phyloP scores from a whole-genome alignment of 345 rosid genomes.

The Eutrema yunnanense region DNA sequence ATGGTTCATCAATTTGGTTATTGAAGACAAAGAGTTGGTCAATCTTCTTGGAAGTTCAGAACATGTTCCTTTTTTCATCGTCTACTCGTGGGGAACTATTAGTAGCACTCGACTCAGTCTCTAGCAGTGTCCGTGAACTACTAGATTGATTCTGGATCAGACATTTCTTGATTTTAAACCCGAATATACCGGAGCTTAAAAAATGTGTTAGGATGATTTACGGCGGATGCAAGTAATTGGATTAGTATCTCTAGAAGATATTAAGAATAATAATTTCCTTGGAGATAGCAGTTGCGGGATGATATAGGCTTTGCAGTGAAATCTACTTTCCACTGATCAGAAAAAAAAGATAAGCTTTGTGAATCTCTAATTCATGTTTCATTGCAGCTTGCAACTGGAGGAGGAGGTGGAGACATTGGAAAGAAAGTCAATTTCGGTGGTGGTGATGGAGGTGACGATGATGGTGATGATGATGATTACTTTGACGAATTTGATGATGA shows the following conservation, averaged over 20 bases:
- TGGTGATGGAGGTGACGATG: conserved; percentile 96
- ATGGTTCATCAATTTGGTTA: not conserved
- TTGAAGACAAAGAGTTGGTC: not conserved
- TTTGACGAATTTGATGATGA: conserved; percentile 90
- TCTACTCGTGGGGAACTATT: not conserved
- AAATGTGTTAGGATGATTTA: not conserved
- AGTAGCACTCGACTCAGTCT: not conserved
- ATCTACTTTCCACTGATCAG: not conserved
- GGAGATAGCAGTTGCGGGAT: not conserved
- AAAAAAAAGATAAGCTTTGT: not conserved
- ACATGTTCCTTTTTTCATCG: not conserved
- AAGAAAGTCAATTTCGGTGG: conserved; percentile 81
- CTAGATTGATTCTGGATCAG: not conserved
- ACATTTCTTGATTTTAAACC: not conserved
- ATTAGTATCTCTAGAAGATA: not conserved
- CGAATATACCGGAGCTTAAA: not conserved
- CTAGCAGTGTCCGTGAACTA: not conserved
- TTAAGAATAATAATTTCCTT: not conserved
- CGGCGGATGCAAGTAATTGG: not conserved
- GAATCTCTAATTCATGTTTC: conserved; percentile 20
- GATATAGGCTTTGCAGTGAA: not conserved
- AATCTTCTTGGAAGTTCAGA: not conserved
- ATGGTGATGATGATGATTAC: conserved; percentile 91
- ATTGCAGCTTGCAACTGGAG: conserved; percentile 75
- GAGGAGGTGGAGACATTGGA: conserved; percentile 94